These are phyloP conservation scores for Lodderomyces oxycetoniae DNA, from an alignment of 1,139 yeast genomes.

Conservation along the genomic window DNA sequence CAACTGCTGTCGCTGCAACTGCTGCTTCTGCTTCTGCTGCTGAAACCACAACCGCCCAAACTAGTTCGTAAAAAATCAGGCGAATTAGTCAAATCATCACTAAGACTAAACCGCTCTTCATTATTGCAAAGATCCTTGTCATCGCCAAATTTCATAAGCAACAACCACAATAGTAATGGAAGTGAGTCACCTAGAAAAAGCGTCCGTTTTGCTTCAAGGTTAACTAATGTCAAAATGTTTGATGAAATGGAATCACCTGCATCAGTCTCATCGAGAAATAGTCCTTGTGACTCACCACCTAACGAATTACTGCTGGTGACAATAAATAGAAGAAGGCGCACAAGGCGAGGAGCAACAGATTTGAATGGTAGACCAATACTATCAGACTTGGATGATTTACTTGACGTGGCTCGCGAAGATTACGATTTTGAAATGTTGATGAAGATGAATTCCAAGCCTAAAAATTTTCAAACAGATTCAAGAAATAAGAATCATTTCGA, in stretches of 20 bases:
- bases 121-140: slow-evolving; percentile 24
- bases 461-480: slow-evolving; percentile 4
- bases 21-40: no score
- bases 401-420: slow-evolving; percentile 14
- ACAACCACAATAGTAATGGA: background rate
- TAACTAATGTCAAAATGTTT: slow-evolving; percentile 38
- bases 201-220: slow-evolving; percentile 35
- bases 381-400: slow-evolving; percentile 13
- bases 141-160: slow-evolving; percentile 16
- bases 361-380: no score
- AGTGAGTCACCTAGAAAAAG: slow-evolving; percentile 19
- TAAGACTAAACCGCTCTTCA: slow-evolving; percentile 29
- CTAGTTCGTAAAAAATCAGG: slow-evolving; percentile 37
- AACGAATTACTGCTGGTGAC: slow-evolving; percentile 13
- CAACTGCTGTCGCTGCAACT: no score
- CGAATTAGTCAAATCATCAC: slow-evolving; percentile 37
- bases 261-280: slow-evolving; percentile 30
- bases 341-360: no score
- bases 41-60: slow-evolving; percentile 4
- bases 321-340: slow-evolving; percentile 9
- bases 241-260: slow-evolving; percentile 41
- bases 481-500: slow-evolving; percentile 1
- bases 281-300: slow-evolving; percentile 35
- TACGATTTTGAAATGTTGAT: no score
- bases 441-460: slow-evolving; percentile 7